phyloP scores from a whole-genome alignment of 140 eudicot species.

The Cichorium intybus region DNA sequence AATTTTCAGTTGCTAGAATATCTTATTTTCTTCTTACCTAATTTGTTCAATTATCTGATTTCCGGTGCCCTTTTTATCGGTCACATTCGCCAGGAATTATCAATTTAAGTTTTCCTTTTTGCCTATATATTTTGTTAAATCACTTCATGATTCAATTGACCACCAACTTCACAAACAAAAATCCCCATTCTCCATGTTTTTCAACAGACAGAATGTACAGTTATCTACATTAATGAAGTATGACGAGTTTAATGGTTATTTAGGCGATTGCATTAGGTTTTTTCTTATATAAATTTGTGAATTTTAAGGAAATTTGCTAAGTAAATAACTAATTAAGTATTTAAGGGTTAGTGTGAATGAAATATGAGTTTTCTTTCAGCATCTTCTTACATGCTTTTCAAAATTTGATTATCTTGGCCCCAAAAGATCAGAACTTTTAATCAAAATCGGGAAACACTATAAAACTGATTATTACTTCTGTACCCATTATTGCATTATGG shows the following conservation, averaged over 20 bases:
- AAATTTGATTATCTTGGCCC: background rate
- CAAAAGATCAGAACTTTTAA: background rate
- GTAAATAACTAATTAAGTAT: background rate
- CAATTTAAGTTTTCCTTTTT: background rate
- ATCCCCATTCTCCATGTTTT: background rate
- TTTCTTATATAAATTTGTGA: constrained; percentile 1
- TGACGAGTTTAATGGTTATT: too few species aligned
- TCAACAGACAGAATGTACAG: background rate
- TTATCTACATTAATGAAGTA: background rate
- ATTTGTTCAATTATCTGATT: background rate
- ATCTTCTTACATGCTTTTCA: background rate
- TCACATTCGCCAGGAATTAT: background rate
- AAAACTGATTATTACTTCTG: background rate
- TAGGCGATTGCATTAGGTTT: background rate
- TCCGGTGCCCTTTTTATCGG: background rate
- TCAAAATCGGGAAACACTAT: background rate
- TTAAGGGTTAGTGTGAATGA: background rate
- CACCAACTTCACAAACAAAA: background rate
- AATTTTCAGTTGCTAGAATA: background rate
- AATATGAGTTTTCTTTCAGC: background rate
- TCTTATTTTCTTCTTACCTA: background rate
- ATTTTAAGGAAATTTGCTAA: background rate
- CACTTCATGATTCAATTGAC: background rate
- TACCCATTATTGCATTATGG: background rate
- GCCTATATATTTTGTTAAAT: background rate